Evolutionary conservation across 306 rosid genomes (phyloP).

Genomic region (Cucurbita argyrosperma): DNA sequence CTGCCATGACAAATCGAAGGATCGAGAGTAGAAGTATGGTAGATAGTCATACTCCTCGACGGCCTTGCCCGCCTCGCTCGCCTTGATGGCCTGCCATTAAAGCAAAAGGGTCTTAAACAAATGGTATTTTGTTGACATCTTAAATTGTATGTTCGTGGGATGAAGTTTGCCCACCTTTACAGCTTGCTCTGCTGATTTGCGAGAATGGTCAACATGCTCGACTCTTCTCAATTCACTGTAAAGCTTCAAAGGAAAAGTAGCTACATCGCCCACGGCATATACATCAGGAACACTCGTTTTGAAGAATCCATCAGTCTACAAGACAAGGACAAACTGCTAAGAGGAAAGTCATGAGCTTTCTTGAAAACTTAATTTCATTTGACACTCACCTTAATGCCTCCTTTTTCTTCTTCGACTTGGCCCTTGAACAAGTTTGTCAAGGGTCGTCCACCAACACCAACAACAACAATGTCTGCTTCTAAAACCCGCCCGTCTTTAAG

Average conservation of each 20-base stretch:
- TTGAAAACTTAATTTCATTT: neutral
- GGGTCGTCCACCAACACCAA: constrained; percentile 92
- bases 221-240: constrained; percentile 77
- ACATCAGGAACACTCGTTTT: constrained; percentile 62
- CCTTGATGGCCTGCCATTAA: constrained; percentile 63
- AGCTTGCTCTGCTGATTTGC: constrained; percentile 95
- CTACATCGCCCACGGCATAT: constrained; percentile 97
- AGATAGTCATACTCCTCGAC: constrained; percentile 84
- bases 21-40: constrained; percentile 86
- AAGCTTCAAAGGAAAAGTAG: constrained; percentile 84
- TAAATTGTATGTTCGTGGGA: neutral
- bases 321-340: neutral
- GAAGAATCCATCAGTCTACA: constrained; percentile 81
- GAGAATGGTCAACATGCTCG: constrained; percentile 91
- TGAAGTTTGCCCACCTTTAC: constrained; percentile 40
- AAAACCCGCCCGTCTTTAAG: constrained; percentile 83
- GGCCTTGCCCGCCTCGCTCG: constrained; percentile 53
- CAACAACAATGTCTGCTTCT: constrained; percentile 88
- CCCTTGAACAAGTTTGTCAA: constrained; percentile 68
- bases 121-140: neutral
- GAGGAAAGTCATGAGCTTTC: neutral
- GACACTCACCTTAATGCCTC: constrained; percentile 73
- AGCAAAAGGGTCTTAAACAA: neutral
- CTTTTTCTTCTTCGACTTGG: constrained; percentile 85
- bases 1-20: constrained; percentile 85